Conservation (phyloP, 1,284 basidiomycete genomes). For the Moesziomyces sp. region DNA sequence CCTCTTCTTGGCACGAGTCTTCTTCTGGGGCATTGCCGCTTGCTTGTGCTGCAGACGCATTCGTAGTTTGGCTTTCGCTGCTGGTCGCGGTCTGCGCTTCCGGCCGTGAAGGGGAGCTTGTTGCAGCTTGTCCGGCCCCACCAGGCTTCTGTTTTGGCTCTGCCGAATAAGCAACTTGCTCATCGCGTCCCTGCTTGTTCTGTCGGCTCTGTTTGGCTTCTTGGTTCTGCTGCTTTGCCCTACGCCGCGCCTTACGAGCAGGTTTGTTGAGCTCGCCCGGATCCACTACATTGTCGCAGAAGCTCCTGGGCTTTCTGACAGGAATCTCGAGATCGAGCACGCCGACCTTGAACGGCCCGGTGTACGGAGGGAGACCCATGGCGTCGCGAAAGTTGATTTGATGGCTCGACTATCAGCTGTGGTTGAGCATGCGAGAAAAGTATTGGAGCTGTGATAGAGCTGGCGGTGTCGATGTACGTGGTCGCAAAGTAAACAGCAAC, state of each 20-base stretch:
- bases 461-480: too few species aligned
- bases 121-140: background rate
- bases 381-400: background rate
- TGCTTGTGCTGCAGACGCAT: background rate
- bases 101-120: background rate
- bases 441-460: too few species aligned
- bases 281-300: constrained; percentile 40
- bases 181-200: constrained; percentile 7
- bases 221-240: constrained; percentile 19
- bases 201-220: constrained; percentile 16
- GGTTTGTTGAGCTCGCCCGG: constrained; percentile 36
- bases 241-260: constrained; percentile 5
- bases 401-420: background rate
- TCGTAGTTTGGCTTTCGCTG: background rate
- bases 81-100: background rate
- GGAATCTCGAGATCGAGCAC: constrained; percentile 60
- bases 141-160: background rate
- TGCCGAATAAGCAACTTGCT: background rate
- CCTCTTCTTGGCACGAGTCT: constrained; percentile 1
- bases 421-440: too few species aligned
- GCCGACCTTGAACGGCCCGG: constrained; percentile 54
- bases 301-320: constrained; percentile 50
- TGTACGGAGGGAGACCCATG: constrained; percentile 48
- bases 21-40: background rate
- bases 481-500: too few species aligned